These are phyloP conservation scores for Mortierella sp. DNA, from an alignment of 371 early-diverging fungal species.

Conservation along the genomic window DNA sequence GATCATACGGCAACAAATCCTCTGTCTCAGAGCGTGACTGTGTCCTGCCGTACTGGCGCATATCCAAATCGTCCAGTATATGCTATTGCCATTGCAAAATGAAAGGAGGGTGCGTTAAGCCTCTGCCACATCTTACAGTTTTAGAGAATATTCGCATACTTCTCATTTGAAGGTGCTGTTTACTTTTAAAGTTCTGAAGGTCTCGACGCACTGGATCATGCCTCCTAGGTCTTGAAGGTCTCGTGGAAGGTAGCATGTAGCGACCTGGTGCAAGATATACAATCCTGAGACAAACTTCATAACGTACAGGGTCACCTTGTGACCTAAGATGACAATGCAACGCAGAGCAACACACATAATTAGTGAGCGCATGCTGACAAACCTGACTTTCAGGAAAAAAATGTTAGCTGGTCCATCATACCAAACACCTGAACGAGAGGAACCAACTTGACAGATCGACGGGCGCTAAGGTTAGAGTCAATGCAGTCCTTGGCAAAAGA, in stretches of 20 bases:
- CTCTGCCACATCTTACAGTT: too few species aligned
- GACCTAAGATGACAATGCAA: constrained; percentile 3
- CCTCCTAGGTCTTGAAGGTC: too few species aligned
- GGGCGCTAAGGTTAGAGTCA: constrained; percentile 1
- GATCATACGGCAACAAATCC: constrained; percentile 6
- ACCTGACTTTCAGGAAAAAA: not conserved
- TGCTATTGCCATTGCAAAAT: not conserved
- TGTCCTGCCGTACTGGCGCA: constrained; percentile 1
- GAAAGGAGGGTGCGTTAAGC: too few species aligned
- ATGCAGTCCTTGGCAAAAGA: constrained; percentile 3
- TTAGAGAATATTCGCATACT: too few species aligned
- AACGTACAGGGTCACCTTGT: constrained; percentile 2
- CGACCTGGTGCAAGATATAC: not conserved
- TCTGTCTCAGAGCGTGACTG: constrained; percentile 1
- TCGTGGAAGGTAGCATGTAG: constrained; percentile 3
- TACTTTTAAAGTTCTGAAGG: constrained; percentile 2
- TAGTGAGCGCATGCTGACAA: not conserved
- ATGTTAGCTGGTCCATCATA: not conserved
- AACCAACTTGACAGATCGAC: not conserved
- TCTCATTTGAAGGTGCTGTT: not conserved
- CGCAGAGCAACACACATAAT: not conserved
- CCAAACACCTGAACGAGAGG: constrained; percentile 2
- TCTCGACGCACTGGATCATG: not conserved
- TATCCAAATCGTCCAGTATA: not conserved
- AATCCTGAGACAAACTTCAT: constrained; percentile 4